Evolutionary conservation across 148 eudicot genomes (phyloP), one percentile per base, ranked within the genome.

Genomic region (Euryodendron excelsum): DNA sequence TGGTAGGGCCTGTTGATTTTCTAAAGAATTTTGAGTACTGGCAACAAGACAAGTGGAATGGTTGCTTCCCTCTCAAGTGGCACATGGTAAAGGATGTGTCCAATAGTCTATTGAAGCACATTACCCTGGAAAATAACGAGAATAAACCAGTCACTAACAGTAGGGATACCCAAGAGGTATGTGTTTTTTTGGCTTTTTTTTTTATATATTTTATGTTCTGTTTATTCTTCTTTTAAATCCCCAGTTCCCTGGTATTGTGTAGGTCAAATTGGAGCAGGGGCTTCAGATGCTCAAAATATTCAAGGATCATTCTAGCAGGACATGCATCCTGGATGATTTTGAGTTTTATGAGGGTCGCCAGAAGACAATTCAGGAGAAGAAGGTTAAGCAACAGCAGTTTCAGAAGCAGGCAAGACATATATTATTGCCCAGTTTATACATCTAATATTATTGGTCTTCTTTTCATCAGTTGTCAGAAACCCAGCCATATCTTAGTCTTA

Each of bases 21-120:
- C 62, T 88, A 70, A 93, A 91, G 84, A 91, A 72, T 74, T 86
- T 93, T 2, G 95, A 93, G 69, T 91, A 80, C 62, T 93, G 97
- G 97, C 97, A 93, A 78, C 97, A 91, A 75, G 97, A 93, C 88
- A 93, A 93, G 79, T 93, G 95, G 95, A 84, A 74, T 80, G 97
- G 97, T 11, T 76, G 84, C 65, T 93, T 93, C 73, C 93, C 95
- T 12, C 87, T 93, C 7, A 91, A 91, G 90, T 93, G 97, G 97
- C 97, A 91, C 77, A 89, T 93, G 8, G 88, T 93, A 47, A 93
- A 91, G 77, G 97, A 93, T 82, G 90, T 93, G n/a, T 90, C 97
- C 2, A 93, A 93, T 82, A 86, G 88, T 76, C 62, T 87, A 81
- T 81, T 93, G 87, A 91, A 88, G 80, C 95, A 91, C 68, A 91